Base-by-base conservation (phyloP, 2,329 filamentous ascomycete genomes). In the Tolypocladium capitatum region DNA sequence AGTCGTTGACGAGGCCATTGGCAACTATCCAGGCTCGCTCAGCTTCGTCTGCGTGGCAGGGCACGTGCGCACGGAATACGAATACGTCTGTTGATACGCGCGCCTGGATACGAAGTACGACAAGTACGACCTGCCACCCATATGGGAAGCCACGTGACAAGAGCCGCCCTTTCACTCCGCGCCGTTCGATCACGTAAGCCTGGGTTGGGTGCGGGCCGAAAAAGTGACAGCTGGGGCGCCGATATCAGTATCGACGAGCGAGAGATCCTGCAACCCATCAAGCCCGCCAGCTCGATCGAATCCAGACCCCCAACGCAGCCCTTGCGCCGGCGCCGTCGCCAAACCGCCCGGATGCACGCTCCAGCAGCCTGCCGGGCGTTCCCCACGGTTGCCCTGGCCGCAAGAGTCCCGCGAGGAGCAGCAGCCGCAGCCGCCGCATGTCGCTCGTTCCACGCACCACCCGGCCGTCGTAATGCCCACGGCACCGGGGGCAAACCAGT, bases 261-360 rank as follows among this genome's bases (percentile, higher is more conserved):
- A n/a, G 38, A 2, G 5, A 28, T 41, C 38, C 38, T 28, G 16
- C 38, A 41, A 41, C 24, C 20, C 24, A 27, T 18, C 24, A 14
- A 34, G 18, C 18, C 13, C 24, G 21, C 38, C 20, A 40, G 13
- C 36, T 40, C 21, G 13, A 24, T 20, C 11, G 21, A 24, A 40
- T n/a, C 36, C 36, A 40, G 36, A 27, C 36, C 21, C 21, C 42
- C 41, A 43, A 49, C 46, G 46, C 20, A 24, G 46, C 35, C 43
- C 46, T 50, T 48, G 51, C 43, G 43, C 48, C 47, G 51, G 46
- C 49, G 46, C 54, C 44, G 53, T 52, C 46, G 53, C 59, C 38
- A 34, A 45, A 50, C 50, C 57, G 58, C 49, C 52, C 58, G 61
- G 52, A 64, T 64, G 61, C 55, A 56, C 55, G 58, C 56, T 53